Evolutionary conservation across 2,329 filamentous ascomycete species (phyloP).

Genomic region (Metarhizium album): DNA sequence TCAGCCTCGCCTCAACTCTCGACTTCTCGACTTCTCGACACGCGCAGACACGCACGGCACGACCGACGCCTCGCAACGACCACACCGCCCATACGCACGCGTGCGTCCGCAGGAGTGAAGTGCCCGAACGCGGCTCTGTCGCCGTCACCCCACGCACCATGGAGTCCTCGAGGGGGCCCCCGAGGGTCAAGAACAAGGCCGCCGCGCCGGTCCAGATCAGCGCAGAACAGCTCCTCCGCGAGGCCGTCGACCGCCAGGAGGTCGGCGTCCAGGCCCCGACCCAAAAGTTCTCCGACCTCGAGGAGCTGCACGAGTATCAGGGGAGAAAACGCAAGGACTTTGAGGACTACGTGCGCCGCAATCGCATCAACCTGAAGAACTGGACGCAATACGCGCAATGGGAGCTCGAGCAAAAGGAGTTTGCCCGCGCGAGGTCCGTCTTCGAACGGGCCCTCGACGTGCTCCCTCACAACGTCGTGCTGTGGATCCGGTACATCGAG

Average conservation of each 20-base stretch:
- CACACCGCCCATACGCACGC: neutral
- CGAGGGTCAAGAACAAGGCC: slow-evolving; percentile 97
- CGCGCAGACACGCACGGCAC: neutral
- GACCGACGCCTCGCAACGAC: neutral
- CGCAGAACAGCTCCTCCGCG: slow-evolving; percentile 91
- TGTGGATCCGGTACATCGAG: slow-evolving; percentile 93
- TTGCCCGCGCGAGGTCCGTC: slow-evolving; percentile 77
- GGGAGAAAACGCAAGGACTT: slow-evolving; percentile 93
- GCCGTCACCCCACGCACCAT: slow-evolving; percentile 48
- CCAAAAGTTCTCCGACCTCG: slow-evolving; percentile 88
- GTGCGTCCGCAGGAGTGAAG: too few species aligned
- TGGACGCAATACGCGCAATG: slow-evolving; percentile 97
- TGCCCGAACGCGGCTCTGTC: too few species aligned
- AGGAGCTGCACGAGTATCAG: slow-evolving; percentile 96
- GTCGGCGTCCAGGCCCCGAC: slow-evolving; percentile 78
- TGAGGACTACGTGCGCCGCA: slow-evolving; percentile 93
- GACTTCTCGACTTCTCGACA: too few species aligned
- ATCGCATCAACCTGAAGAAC: slow-evolving; percentile 93
- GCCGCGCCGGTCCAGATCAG: slow-evolving; percentile 85
- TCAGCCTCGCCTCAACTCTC: neutral
- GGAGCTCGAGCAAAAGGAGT: slow-evolving; percentile 98
- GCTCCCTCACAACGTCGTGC: slow-evolving; percentile 70
- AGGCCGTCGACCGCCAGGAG: slow-evolving; percentile 95
- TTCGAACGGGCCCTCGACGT: slow-evolving; percentile 94
- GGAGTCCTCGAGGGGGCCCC: slow-evolving; percentile 85